Conservation (phyloP, 768 basidiomycete genomes). For the Bullera alba region DNA sequence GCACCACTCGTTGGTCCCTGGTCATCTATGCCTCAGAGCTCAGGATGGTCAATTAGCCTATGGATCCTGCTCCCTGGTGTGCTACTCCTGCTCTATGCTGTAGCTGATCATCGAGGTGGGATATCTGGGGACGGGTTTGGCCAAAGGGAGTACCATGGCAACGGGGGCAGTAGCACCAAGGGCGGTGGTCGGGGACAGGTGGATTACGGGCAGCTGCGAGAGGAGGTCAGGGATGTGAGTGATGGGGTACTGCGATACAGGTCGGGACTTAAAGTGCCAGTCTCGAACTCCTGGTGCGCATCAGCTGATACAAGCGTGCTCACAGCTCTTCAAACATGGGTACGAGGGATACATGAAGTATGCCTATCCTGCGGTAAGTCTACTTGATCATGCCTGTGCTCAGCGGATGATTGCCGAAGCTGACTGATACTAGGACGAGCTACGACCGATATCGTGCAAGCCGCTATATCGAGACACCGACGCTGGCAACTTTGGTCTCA, state of each 20-base stretch:
- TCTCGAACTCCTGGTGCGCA: neutral
- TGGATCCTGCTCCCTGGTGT: no score
- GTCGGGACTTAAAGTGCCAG: no score
- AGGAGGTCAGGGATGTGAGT: constrained; percentile 9
- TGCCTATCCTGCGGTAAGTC: constrained; percentile 46
- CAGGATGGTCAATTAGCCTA: no score
- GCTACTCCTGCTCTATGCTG: no score
- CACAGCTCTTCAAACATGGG: constrained; percentile 77
- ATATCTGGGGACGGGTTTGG: no score
- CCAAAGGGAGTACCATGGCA: neutral
- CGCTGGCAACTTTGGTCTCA: constrained; percentile 64
- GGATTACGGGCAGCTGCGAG: no score
- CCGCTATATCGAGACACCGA: constrained; percentile 19
- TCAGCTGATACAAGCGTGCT: neutral
- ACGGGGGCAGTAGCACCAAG: neutral
- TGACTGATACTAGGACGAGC: constrained; percentile 50
- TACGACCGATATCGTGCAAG: constrained; percentile 78
- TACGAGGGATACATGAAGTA: constrained; percentile 79
- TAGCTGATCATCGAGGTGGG: no score
- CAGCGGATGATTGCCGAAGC: no score
- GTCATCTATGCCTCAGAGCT: no score
- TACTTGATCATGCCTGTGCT: constrained; percentile 36
- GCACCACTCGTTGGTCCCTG: no score
- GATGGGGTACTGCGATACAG: no score
- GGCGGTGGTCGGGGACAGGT: no score